Evolutionary conservation across 768 basidiomycete species (phyloP), one percentile per base, ranked within the genome.

Genomic region (Phlebiopsis flavidoalba): DNA sequence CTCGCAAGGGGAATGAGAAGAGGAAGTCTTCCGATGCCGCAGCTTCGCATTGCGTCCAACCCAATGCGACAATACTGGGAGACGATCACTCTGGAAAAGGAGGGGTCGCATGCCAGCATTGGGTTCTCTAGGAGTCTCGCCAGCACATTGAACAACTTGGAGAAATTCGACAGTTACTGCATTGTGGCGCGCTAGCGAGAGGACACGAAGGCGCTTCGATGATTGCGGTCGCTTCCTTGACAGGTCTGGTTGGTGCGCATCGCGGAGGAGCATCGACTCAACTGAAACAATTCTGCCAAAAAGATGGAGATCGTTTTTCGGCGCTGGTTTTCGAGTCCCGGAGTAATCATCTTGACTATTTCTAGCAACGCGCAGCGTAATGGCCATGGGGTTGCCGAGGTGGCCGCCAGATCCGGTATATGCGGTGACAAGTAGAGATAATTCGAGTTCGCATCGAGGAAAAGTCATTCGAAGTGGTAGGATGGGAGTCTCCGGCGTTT

Each of bases 371-470:
- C 82, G 77, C 26, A 75, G 72, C 19, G 78, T 75, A 36, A 55
- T 22, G 5, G 54, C 35, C 6, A 75, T 70, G 22, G 72, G 65
- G 4, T 77, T 68, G 0, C 81, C 65, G 24, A 79, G 71, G 15
- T 66, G 61, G 0, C 86, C 86, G 6, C 86, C 87, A 17, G 77
- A 75, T 24, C 70, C 71, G 17, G 78, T 76, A 64, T 83, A 85
- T 3, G 76, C 76, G 19, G 76, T 70, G 5, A 87, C 76, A 21
- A 88, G 71, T 3, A 74, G 74, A 5, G 91, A 76, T 69, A 83
- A 91, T 63, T 91, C 88, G 51, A 84, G 67, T 21, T n/a, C 86
- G 78, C 83, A 92, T 87, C 8, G 75, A 71, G 21, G 73, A 71
- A 7, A 82, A 67, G 67, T 88, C 82, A 66, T 85, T 84, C 1